These are phyloP conservation scores for Fomitopsis serialis DNA, from an alignment of 768 basidiomycete species.

Conservation along the genomic window DNA sequence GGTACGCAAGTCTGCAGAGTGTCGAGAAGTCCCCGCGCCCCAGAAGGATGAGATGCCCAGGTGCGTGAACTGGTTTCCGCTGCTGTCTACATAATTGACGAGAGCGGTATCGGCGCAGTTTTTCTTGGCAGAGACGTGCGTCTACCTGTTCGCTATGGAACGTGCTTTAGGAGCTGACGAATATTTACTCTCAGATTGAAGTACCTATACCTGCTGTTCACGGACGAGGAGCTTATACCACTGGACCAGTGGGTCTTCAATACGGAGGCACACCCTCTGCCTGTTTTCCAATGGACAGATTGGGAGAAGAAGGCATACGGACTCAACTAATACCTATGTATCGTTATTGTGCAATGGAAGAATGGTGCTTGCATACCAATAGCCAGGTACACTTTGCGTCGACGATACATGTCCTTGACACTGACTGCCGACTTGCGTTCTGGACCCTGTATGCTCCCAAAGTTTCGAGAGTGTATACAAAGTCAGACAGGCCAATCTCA, in stretches of 20 bases:
- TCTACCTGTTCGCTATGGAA: background rate
- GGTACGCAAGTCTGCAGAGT: slow-evolving; percentile 52
- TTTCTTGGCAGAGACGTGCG: slow-evolving; percentile 49
- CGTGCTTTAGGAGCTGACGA: background rate
- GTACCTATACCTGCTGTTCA: slow-evolving; percentile 66
- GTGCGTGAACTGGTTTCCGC: slow-evolving; percentile 23
- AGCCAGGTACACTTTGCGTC: no score
- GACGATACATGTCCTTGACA: background rate
- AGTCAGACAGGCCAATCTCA: no score
- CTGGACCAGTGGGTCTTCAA: slow-evolving; percentile 41
- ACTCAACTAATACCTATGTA: slow-evolving; percentile 1
- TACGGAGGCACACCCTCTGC: slow-evolving; percentile 68
- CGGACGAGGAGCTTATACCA: slow-evolving; percentile 51
- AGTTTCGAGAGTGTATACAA: no score
- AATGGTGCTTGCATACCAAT: no score
- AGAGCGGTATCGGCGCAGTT: slow-evolving; percentile 25
- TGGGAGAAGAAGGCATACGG: slow-evolving; percentile 32
- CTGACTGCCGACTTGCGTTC: no score
- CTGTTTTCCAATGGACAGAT: slow-evolving; percentile 57
- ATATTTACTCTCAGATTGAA: slow-evolving; percentile 41
- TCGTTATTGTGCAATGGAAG: background rate
- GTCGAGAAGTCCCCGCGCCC: slow-evolving; percentile 41
- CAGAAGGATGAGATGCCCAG: slow-evolving; percentile 65
- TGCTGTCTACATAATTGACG: background rate
- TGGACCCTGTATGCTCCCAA: no score